Percentiles rank a stretch among this genome's conserved stretches.
Evolutionary conservation across 345 rosid species (phyloP).

Genomic region (Populus alba): DNA sequence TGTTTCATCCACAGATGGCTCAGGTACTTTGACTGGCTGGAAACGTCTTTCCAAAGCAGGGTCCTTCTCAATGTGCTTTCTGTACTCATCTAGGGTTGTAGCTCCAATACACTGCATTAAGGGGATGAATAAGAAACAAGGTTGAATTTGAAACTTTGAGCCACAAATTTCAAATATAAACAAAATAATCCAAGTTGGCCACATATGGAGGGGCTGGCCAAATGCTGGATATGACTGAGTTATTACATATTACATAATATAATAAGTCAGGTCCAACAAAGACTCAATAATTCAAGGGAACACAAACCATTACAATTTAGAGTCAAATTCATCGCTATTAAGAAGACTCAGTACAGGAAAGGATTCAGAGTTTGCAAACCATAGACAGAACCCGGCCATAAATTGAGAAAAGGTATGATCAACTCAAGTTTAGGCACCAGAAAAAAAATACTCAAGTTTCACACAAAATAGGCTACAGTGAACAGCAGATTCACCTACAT

Average conservation of each 20-base stretch:
- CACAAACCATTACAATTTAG: background rate
- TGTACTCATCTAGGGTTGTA: constrained; percentile 92
- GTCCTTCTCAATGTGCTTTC: constrained; percentile 99
- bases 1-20: constrained; percentile 92
- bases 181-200: background rate
- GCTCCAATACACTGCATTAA: constrained; percentile 94
- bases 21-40: constrained; percentile 99
- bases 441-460: background rate
- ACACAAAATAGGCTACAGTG: background rate
- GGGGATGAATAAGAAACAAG: constrained; percentile 3
- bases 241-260: background rate
- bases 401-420: background rate
- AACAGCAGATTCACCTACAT: background rate
- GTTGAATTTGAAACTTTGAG: background rate
- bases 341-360: background rate
- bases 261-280: background rate
- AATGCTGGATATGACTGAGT: background rate
- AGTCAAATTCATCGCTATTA: background rate
- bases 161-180: background rate
- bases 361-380: background rate
- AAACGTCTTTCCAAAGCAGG: constrained; percentile 97
- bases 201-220: background rate
- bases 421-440: background rate
- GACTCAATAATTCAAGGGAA: background rate
- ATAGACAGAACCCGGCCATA: background rate